Conservation (phyloP, 768 basidiomycete genomes). For the Xerocomus brunneocitrinus region DNA sequence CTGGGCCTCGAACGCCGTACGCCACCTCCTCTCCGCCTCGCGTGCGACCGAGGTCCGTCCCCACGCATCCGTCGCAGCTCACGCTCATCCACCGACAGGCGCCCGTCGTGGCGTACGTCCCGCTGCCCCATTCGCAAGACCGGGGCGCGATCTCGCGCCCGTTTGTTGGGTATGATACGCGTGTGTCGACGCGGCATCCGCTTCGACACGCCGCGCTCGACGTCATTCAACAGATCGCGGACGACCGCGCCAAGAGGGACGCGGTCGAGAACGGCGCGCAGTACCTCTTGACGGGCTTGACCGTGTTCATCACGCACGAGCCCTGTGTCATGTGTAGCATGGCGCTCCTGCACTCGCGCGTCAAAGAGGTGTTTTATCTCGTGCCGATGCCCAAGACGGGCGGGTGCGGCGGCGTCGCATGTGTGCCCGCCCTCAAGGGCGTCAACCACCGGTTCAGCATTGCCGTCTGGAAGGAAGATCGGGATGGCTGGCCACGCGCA, state of each 20-base stretch:
- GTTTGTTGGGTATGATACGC: conserved; percentile 66
- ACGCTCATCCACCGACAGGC: conserved; percentile 38
- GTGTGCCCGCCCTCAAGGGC: conserved; percentile 74
- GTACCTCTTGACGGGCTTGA: conserved; percentile 83
- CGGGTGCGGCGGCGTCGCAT: conserved; percentile 75
- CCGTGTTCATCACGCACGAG: conserved; percentile 90
- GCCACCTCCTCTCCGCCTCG: conserved; percentile 42
- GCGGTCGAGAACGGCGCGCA: conserved; percentile 57
- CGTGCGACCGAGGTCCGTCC: conserved; percentile 53
- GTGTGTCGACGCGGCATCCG: conserved; percentile 64
- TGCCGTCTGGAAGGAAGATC: conserved; percentile 51
- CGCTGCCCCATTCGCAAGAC: conserved; percentile 44
- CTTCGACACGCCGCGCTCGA: conserved; percentile 85
- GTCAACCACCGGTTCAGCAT: conserved; percentile 88
- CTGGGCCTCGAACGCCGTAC: conserved; percentile 77
- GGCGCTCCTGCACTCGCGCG: conserved; percentile 93
- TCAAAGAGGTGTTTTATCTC: conserved; percentile 78
- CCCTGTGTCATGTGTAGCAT: conserved; percentile 98
- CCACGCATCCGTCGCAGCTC: background rate
- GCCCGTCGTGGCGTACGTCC: conserved; percentile 71
- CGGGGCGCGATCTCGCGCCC: conserved; percentile 20
- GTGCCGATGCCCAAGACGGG: conserved; percentile 73
- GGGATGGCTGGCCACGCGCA: background rate
- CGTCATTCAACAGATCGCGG: conserved; percentile 62
- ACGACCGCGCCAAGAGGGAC: conserved; percentile 39